Evolutionary conservation across 129 eudicot genomes (phyloP).

Genomic region (Pulicaria dysenterica): DNA sequence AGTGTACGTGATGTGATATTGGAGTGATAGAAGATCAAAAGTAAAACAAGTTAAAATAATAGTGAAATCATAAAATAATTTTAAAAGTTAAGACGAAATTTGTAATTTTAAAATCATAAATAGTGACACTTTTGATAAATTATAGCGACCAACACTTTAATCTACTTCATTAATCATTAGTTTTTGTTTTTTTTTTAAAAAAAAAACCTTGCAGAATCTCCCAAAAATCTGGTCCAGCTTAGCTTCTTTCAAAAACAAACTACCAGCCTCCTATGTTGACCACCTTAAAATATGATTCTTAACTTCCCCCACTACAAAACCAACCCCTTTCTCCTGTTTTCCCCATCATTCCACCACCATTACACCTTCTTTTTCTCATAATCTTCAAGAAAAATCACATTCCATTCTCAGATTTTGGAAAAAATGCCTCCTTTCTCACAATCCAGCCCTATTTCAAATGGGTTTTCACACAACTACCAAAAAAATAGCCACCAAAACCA

Average conservation of each 20-base stretch:
- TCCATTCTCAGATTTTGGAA: constrained; percentile 13
- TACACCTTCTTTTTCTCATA: constrained; percentile 13
- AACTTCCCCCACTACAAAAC: constrained; percentile 31
- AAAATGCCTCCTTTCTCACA: constrained; percentile 76
- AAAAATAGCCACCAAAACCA: constrained; percentile 20
- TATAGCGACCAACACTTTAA: too few relatives aligned
- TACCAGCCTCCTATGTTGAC: constrained; percentile 41
- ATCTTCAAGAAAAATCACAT: constrained; percentile 20
- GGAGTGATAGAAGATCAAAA: too few relatives aligned
- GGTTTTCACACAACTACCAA: constrained; percentile 31
- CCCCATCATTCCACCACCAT: constrained; percentile 20
- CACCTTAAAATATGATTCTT: constrained; percentile 15
- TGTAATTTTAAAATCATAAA: too few relatives aligned
- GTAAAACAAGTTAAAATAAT: too few relatives aligned
- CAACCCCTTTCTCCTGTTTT: background rate
- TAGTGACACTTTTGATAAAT: background rate
- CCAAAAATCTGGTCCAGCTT: constrained; percentile 36
- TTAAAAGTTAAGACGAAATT: too few relatives aligned
- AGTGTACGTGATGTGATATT: too few relatives aligned
- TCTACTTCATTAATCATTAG: too few relatives aligned
- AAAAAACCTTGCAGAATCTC: constrained; percentile 9
- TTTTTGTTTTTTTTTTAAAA: too few relatives aligned
- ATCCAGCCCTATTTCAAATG: constrained; percentile 43
- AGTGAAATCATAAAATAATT: too few relatives aligned
- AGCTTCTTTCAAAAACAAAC: constrained; percentile 34